Base-by-base conservation (phyloP, 805 yeast species). In the Teunomyces panamensis region DNA sequence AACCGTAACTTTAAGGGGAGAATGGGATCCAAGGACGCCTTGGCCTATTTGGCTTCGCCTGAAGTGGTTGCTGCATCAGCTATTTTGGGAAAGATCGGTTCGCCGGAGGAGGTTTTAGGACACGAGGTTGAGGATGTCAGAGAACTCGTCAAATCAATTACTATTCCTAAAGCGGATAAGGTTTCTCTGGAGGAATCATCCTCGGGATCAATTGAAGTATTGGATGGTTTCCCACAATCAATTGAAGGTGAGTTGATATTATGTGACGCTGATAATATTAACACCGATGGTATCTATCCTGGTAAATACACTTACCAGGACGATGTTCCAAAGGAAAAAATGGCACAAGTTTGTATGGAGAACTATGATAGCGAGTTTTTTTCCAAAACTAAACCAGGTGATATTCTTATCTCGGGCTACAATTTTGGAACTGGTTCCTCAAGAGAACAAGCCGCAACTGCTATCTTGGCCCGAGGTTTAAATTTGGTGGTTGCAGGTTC, bases 261-360 rank as follows among this genome's bases (percentile, higher is more conserved):
- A 24, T 94, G 99, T 78, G 96, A 94, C 63, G 97, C 97, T 41
- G 99, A 94, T 69, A 87, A 87, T 64, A 84, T 94, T 69, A 94
- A 94, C 73, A 94, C 99, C 17, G 99, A 94, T 67, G 99, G 98
- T 62, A 94, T 94, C 49, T 94, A 94, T 65, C 99, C 99, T 17
- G 99, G 99, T 56, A 94, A 94, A 67, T 94, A 94, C 76, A 94
- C 99, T 8, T 94, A 94, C 71, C 98, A 94, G 73, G 99, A 94
- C 67, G 98, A 94, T 64, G 94, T 94, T 42, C 80, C 97, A 36
- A 79, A 87, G 60, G 96, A 89, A 58, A 89, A 86, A 65, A 94
- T 94, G 99, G 99, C 99, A 30, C 87, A 92, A 69, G 99, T 94
- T 42, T 94, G 99, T 74, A 94, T 94, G 99, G 99, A 94, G 71